Conservation (phyloP, 2,329 filamentous ascomycete genomes). For the Paracoccidioides lutzii region DNA sequence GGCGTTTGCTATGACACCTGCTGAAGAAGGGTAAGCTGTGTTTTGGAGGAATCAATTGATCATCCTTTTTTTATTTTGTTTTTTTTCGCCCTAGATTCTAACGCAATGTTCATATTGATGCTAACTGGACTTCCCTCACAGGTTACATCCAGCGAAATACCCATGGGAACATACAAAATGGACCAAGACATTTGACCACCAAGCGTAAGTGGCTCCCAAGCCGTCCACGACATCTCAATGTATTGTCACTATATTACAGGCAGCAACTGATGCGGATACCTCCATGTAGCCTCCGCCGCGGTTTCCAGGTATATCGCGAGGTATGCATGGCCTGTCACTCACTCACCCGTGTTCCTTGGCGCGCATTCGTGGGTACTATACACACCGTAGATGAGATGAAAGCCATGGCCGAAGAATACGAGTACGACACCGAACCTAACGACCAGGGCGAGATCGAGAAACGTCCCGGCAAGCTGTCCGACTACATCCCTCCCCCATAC, state of each 20-base stretch:
- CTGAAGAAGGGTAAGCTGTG: conserved; percentile 88
- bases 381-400: conserved; percentile 98
- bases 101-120: background rate
- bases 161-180: conserved; percentile 91
- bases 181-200: conserved; percentile 93
- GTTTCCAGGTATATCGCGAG: conserved; percentile 98
- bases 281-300: conserved; percentile 68
- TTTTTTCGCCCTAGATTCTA: too few relatives aligned
- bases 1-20: conserved; percentile 77
- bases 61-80: background rate
- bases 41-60: conserved; percentile 7
- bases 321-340: conserved; percentile 98
- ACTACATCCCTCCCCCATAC: conserved; percentile 91
- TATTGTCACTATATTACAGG: background rate
- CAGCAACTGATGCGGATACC: too few relatives aligned
- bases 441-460: conserved; percentile 97
- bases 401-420: conserved; percentile 90
- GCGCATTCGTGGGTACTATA: conserved; percentile 74
- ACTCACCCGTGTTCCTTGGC: conserved; percentile 85
- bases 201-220: conserved; percentile 55
- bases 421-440: conserved; percentile 97
- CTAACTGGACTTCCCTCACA: conserved; percentile 30
- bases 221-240: conserved; percentile 1
- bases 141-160: conserved; percentile 82
- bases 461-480: conserved; percentile 94